Evolutionary conservation across 352 stramenopile species (phyloP).

Genomic region (Pythium dissotocum): DNA sequence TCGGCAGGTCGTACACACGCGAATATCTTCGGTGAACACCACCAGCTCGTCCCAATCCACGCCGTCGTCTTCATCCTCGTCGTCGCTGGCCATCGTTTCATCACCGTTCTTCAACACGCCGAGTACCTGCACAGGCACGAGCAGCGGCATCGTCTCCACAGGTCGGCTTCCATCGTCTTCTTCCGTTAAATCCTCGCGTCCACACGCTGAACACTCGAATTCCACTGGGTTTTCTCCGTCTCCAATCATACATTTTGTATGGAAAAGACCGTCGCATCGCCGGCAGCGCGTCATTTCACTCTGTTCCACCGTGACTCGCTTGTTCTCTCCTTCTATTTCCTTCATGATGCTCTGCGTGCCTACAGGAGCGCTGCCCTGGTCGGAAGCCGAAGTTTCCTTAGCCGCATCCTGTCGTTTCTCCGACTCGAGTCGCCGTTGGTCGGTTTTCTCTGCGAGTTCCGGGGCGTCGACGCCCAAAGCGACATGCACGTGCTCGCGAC

Average conservation of each 20-base stretch:
- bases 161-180: not conserved
- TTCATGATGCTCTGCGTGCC: not conserved
- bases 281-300: constrained; percentile 20
- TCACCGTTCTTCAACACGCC: not conserved
- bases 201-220: constrained; percentile 24
- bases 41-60: constrained; percentile 24
- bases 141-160: constrained; percentile 22
- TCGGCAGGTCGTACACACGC: constrained; percentile 58
- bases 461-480: constrained; percentile 11
- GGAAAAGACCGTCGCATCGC: constrained; percentile 31
- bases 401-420: not conserved
- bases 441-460: constrained; percentile 12
- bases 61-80: constrained; percentile 10
- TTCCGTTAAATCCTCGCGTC: not conserved
- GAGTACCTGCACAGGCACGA: constrained; percentile 38
- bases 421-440: not conserved
- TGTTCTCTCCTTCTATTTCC: not conserved
- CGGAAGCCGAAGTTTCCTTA: not conserved
- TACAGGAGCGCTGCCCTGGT: not conserved
- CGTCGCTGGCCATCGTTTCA: constrained; percentile 10
- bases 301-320: not conserved
- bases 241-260: constrained; percentile 14
- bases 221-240: not conserved
- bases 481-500: constrained; percentile 28
- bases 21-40: constrained; percentile 42